Percentiles rank a stretch among this genome's conserved stretches.
phyloP scores from a whole-genome alignment of 2,329 filamentous ascomycete genomes.

The Aspergillus carbonarius region DNA sequence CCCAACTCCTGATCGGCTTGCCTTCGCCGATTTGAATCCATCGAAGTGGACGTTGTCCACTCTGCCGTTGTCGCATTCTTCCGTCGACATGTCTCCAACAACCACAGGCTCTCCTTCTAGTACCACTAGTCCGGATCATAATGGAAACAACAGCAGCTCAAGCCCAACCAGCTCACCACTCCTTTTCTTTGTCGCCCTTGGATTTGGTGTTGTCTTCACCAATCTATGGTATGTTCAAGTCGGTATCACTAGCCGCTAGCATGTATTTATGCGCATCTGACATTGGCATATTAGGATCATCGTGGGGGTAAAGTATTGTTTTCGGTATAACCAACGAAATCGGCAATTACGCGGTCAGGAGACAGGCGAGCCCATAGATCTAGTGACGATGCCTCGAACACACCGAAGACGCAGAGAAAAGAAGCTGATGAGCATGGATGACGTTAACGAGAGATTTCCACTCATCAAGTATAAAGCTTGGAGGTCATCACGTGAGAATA shows the following conservation, averaged over 20 bases:
- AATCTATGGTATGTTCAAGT: slow-evolving; percentile 81
- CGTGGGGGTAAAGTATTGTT: slow-evolving; percentile 98
- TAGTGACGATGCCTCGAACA: slow-evolving; percentile 79
- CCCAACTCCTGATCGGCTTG: background rate
- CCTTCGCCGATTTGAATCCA: background rate
- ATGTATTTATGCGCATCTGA: slow-evolving; percentile 2
- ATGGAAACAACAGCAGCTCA: slow-evolving; percentile 33
- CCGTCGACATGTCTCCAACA: slow-evolving; percentile 28
- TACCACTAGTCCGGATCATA: slow-evolving; percentile 28
- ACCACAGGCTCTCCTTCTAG: slow-evolving; percentile 27
- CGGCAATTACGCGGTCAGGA: slow-evolving; percentile 73
- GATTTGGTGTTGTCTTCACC: slow-evolving; percentile 97
- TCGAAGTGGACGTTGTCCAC: background rate
- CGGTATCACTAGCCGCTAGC: background rate
- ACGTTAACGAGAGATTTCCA: slow-evolving; percentile 96
- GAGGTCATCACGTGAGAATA: slow-evolving; percentile 77
- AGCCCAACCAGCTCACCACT: slow-evolving; percentile 69
- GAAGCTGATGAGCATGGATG: slow-evolving; percentile 98
- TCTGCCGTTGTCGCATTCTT: background rate
- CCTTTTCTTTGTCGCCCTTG: slow-evolving; percentile 90
- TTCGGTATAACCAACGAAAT: slow-evolving; percentile 94
- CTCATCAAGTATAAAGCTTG: slow-evolving; percentile 95
- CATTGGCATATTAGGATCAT: slow-evolving; percentile 74
- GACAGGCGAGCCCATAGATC: slow-evolving; percentile 83
- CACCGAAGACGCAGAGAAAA: slow-evolving; percentile 90